phyloP scores from a whole-genome alignment of 2,329 filamentous ascomycete species.

The Diaporthe sp. region DNA sequence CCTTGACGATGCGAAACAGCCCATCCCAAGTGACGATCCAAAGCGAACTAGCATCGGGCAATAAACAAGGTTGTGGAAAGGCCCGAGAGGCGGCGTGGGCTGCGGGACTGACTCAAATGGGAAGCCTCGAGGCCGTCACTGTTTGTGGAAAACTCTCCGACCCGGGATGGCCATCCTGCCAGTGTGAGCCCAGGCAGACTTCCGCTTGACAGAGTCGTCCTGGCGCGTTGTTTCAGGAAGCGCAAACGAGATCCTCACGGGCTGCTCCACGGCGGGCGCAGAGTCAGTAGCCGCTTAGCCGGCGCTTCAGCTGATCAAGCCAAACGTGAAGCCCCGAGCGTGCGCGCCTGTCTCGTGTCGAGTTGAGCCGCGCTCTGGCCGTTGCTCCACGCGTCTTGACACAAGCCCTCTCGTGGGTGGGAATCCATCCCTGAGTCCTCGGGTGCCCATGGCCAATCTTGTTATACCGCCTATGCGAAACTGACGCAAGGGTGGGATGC shows the following conservation, averaged over 20 bases:
- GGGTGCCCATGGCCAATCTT: background rate
- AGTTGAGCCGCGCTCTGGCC: background rate
- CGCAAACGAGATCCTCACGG: background rate
- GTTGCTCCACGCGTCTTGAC: slow-evolving; percentile 6
- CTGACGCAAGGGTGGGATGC: background rate
- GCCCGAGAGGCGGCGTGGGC: background rate
- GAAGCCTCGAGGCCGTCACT: background rate
- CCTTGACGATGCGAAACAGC: slow-evolving; percentile 14
- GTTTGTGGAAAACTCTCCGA: slow-evolving; percentile 14
- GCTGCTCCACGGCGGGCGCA: background rate
- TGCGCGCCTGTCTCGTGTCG: slow-evolving; percentile 2
- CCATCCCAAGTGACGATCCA: background rate
- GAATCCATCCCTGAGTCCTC: slow-evolving; percentile 1
- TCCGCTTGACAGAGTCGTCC: background rate
- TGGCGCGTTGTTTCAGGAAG: slow-evolving; percentile 11
- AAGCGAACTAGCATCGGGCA: slow-evolving; percentile 18
- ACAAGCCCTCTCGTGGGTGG: background rate
- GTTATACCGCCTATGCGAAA: background rate
- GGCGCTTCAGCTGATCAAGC: background rate
- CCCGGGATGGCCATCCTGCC: background rate
- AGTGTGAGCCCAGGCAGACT: background rate
- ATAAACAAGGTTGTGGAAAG: slow-evolving; percentile 24
- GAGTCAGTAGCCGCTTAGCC: slow-evolving; percentile 13
- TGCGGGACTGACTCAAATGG: slow-evolving; percentile 16
- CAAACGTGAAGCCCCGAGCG: background rate